These are phyloP conservation scores for Theobroma grandiflorum DNA, from an alignment of 441 rosid genomes.

Conservation along the genomic window DNA sequence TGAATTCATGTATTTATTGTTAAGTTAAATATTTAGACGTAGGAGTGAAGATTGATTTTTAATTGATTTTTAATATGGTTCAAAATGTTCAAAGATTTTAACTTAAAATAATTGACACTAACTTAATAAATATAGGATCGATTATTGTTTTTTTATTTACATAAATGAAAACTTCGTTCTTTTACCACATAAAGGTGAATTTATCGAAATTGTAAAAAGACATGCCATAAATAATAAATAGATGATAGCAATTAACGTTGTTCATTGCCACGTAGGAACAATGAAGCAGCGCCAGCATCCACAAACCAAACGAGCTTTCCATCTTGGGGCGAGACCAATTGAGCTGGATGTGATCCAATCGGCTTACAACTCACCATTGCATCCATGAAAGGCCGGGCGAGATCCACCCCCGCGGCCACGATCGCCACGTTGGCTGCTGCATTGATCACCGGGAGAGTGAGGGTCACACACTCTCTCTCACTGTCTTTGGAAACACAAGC, in stretches of 20 bases:
- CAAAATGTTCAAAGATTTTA: too few species aligned
- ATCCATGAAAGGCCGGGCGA: conserved; percentile 28
- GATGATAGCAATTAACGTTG: too few species aligned
- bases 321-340: conserved; percentile 28
- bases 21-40: too few species aligned
- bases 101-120: not conserved
- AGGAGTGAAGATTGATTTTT: too few species aligned
- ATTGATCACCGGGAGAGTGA: conserved; percentile 42
- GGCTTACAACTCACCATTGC: conserved; percentile 23
- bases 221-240: not conserved
- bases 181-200: not conserved
- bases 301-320: conserved; percentile 45
- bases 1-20: too few species aligned
- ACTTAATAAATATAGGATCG: not conserved
- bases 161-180: too few species aligned
- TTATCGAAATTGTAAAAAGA: not conserved
- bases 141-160: too few species aligned
- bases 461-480: conserved; percentile 22
- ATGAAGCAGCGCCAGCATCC: conserved; percentile 32
- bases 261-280: conserved; percentile 24
- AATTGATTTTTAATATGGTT: too few species aligned
- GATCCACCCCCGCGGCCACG: conserved; percentile 34
- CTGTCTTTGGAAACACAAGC: conserved; percentile 22
- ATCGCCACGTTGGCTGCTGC: conserved; percentile 41
- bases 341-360: conserved; percentile 21